Evolutionary conservation across 1,139 yeast genomes (phyloP), one percentile per base, ranked within the genome.

Genomic region (Pichia norvegensis): DNA sequence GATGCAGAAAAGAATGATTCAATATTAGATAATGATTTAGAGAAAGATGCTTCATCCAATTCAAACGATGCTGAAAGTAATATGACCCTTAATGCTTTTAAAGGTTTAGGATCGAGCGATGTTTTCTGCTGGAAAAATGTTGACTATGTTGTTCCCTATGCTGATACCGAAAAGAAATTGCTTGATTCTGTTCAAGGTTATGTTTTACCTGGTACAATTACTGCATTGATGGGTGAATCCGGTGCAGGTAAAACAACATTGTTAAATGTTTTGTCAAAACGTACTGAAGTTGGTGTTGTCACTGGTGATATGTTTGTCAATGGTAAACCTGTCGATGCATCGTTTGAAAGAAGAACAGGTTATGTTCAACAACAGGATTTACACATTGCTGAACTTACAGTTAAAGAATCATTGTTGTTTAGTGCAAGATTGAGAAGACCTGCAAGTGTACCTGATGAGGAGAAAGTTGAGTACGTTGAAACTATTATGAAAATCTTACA

Each of bases 201-300:
- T 54, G 74, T 76, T 56, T 64, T 66, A 44, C 80, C 81, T 2
- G 81, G 81, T 37, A 72, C 73, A 0, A 61, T 74, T 52, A 75
- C 79, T 36, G 79, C 79, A 4, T 60, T 79, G 41, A 78, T 79
- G 83, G 84, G 85, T 46, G 83, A 77, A 55, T 78, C 83, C 8
- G 85, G 85, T 55, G 83, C 84, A 38, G 85, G 85, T 59, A 79
- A 79, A 58, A 78, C 85, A 0, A 79, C 85, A 0, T 60, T 79
- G 44, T 67, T 79, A 54, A 78, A 78, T 55, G 70, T 73, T 38
- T 63, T 79, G 48, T 76, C 84, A 27, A 74, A 70, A 50, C 66
- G 81, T 58, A 60, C 71, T 40, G 73, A 71, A 46, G 64, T 65
- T 55, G 79, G 78, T 46, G 67, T 68, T 35, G 65, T 75, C 25